Conservation (phyloP, 164 flowering plant genomes). For the Echeveria elegans region DNA sequence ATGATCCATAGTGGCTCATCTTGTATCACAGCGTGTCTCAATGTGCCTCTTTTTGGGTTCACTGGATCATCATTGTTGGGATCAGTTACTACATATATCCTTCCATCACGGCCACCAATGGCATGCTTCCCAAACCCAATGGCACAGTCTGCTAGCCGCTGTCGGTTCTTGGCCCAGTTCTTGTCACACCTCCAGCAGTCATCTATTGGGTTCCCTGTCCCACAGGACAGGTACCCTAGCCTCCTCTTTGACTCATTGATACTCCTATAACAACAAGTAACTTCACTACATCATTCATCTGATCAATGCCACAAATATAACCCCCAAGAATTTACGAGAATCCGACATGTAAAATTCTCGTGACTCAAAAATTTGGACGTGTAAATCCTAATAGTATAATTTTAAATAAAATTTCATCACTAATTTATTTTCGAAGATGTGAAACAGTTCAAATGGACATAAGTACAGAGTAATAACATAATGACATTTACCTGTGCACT, state of each 20-base stretch:
- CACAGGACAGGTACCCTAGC: slow-evolving; percentile 4
- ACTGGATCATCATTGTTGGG: slow-evolving; percentile 5
- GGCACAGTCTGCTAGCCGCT: slow-evolving; percentile 3
- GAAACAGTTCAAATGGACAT: no score
- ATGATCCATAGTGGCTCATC: slow-evolving; percentile 8
- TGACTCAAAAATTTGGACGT: no score
- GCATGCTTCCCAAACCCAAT: slow-evolving; percentile 8
- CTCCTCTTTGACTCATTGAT: slow-evolving; percentile 10
- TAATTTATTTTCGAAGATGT: no score
- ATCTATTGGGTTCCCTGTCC: slow-evolving; percentile 8
- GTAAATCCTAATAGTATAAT: no score
- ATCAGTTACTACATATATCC: background rate
- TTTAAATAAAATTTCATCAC: no score
- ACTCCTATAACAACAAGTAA: slow-evolving; percentile 1
- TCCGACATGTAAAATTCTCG: no score
- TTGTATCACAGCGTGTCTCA: slow-evolving; percentile 4
- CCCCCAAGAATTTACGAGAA: no score
- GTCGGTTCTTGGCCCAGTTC: slow-evolving; percentile 5
- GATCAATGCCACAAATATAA: background rate
- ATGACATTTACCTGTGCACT: slow-evolving; percentile 8
- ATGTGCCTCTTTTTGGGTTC: slow-evolving; percentile 3
- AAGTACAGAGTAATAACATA: no score
- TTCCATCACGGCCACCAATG: slow-evolving; percentile 3
- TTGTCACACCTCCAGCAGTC: slow-evolving; percentile 11
- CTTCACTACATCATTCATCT: background rate